These are phyloP conservation scores for Cladosporium sp. DNA, from an alignment of 2,329 filamentous ascomycete species.

Conservation along the genomic window DNA sequence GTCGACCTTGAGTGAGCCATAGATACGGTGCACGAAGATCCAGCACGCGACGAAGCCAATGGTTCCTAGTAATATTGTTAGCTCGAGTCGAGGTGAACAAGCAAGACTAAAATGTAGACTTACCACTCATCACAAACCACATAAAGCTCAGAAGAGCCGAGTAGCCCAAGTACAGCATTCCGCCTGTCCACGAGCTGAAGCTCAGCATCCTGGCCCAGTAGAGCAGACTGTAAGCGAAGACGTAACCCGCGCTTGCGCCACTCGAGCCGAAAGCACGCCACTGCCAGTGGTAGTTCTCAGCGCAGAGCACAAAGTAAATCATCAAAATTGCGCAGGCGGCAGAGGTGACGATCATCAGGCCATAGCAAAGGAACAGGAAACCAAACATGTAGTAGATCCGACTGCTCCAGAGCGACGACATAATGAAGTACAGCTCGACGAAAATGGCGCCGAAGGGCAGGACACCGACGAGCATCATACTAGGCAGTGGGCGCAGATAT, in stretches of 20 bases:
- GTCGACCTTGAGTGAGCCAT: slow-evolving; percentile 97
- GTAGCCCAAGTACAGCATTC: slow-evolving; percentile 90
- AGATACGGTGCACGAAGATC: slow-evolving; percentile 91
- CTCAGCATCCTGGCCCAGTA: slow-evolving; percentile 88
- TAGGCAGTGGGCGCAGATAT: slow-evolving; percentile 82
- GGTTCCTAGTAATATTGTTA: slow-evolving; percentile 52
- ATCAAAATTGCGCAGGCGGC: slow-evolving; percentile 88
- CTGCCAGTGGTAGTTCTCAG: slow-evolving; percentile 98
- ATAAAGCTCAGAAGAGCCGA: slow-evolving; percentile 82
- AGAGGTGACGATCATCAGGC: slow-evolving; percentile 92
- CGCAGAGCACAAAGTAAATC: slow-evolving; percentile 93
- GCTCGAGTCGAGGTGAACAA: neutral
- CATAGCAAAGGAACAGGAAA: slow-evolving; percentile 96
- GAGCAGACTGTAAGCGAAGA: slow-evolving; percentile 84
- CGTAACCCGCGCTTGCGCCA: slow-evolving; percentile 84
- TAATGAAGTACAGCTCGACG: slow-evolving; percentile 98
- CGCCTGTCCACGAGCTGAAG: slow-evolving; percentile 77
- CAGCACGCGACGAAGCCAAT: slow-evolving; percentile 96
- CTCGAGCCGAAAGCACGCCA: slow-evolving; percentile 93
- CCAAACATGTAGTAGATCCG: slow-evolving; percentile 99
- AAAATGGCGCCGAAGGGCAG: slow-evolving; percentile 96
- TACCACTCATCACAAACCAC: slow-evolving; percentile 92
- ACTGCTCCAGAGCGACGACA: slow-evolving; percentile 98
- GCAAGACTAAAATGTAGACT: slow-evolving; percentile 45
- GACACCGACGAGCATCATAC: slow-evolving; percentile 86